Base-by-base conservation (phyloP, 2,329 filamentous ascomycete genomes). In the Talaromyces atroroseus region DNA sequence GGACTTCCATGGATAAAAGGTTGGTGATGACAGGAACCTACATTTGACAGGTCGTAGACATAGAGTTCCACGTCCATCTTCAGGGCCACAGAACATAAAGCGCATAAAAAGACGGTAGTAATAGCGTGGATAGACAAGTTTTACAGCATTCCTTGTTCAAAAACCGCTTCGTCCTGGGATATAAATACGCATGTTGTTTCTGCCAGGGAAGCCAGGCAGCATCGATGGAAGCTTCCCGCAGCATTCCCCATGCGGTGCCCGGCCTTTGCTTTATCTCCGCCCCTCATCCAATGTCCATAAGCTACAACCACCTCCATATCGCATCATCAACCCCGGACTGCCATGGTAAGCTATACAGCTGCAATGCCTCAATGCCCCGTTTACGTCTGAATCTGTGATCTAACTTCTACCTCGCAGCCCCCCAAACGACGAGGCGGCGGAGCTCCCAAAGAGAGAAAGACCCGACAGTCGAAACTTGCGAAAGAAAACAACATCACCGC, bases 401-500 rank as follows among this genome's bases (percentile, higher is more conserved):
- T 34, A n/a, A 34, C 20, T 26, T 36, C 16, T 20, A 24, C 50
- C 60, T 36, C 23, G 5, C 23, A 74, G 70, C 72, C 66, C 58
- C 71, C 69, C 56, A 74, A 71, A 61, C 72, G 70, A 60, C 70
- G 70, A 60, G 61, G 64, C 61, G 65, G 65, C 51, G 55, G 64
- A 57, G 63, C 68, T 56, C 61, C 69, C n/a, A 65, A 63, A 56
- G 65, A 67, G 11, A 74, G 69, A 60, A 72, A 70, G 63, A 59
- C 66, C 55, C 87, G 88, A 60, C 85, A 84, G 66, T 95, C 92
- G 58, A 95, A 91, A 72, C 89, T 96, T 65, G 92, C 92, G 29
- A 92, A 92, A 75, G 90, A 96, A 68, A 86, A 96, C 80, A 87
- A 91, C 71, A 84, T 97, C 67, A 87, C 84, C 14, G 87, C 86